Evolutionary conservation across 345 rosid genomes (phyloP), one percentile per base, ranked within the genome.

Genomic region (Brassica juncea): DNA sequence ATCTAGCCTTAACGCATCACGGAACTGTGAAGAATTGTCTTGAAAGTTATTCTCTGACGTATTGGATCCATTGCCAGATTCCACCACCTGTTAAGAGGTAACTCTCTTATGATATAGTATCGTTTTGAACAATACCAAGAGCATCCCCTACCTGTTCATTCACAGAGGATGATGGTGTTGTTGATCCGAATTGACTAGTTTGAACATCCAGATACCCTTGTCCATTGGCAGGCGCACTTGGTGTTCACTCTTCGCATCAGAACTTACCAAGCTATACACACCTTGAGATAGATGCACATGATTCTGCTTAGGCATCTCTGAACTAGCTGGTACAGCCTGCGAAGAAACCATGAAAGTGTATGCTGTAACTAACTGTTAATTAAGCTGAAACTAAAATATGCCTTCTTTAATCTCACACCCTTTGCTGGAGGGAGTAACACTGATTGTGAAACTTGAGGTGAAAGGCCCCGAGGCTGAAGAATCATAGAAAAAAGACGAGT

Each of bases 21-120:
- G 86, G 82, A 92, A 91, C 42, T 90, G 94, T 68, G 89, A 88
- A 83, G 99, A 86, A 79, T 32, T 83, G 77, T 87, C 92, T 70
- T 84, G 86, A 70, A 85, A 70, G 82, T 73, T 86, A 77, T 86
- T 89, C 76, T 90, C 92, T 39, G 87, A 64, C 14, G 84, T 84
- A 59, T 86, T 71, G 15, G 82, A 74, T 52, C 75, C 85, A 75
- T 87, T 87, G 67, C 81, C 80, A 37, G 94, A 76, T 70, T 88
- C 93, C 57, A 75, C 77, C 70, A 74, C 92, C 97, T 94, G 91
- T 28, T 12, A 70, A 77, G 44, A 2, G 69, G 37, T 23, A 34
- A 14, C 30, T 77, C 77, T 69, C 14, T 61, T 5, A 32, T 4
- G 4, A 19, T 15, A 65, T 32, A 30, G 31, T 54, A 68, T 79